Percentiles rank a stretch among this genome's conserved stretches.
phyloP scores from a whole-genome alignment of 805 yeast species.

The Candida orba region DNA sequence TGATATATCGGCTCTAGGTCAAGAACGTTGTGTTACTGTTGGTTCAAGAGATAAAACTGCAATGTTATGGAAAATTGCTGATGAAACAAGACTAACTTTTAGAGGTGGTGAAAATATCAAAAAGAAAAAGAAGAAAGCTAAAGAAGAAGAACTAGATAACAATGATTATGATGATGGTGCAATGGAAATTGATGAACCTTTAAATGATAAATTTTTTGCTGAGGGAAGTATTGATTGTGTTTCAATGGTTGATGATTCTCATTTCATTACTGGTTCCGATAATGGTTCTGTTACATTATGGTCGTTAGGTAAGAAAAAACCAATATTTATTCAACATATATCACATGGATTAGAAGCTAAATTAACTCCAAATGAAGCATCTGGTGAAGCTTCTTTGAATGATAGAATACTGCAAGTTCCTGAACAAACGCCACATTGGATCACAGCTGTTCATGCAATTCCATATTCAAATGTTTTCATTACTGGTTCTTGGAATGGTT shows the following conservation, averaged over 20 bases:
- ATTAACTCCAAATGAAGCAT: slow-evolving; percentile 43
- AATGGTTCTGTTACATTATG: slow-evolving; percentile 87
- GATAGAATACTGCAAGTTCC: slow-evolving; percentile 50
- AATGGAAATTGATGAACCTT: slow-evolving; percentile 25
- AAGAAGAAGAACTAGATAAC: slow-evolving; percentile 12
- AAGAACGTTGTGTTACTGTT: slow-evolving; percentile 92
- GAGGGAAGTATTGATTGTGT: slow-evolving; percentile 93
- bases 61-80: slow-evolving; percentile 94
- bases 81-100: slow-evolving; percentile 88
- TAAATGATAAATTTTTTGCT: slow-evolving; percentile 37
- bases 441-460: slow-evolving; percentile 72
- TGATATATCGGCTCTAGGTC: slow-evolving; percentile 72
- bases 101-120: slow-evolving; percentile 71
- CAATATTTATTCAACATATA: slow-evolving; percentile 56
- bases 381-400: slow-evolving; percentile 39
- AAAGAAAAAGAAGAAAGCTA: slow-evolving; percentile 29
- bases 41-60: slow-evolving; percentile 94
- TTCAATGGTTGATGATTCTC: slow-evolving; percentile 85
- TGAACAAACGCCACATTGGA: slow-evolving; percentile 71
- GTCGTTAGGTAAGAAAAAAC: slow-evolving; percentile 88
- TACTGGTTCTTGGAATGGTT: slow-evolving; percentile 86
- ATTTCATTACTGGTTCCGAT: slow-evolving; percentile 92
- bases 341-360: slow-evolving; percentile 70
- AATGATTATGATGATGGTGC: slow-evolving; percentile 21
- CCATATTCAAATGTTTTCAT: slow-evolving; percentile 82